A percentile compares a stretch with the other conserved stretches of the same genome.
Conservation (phyloP, 1,284 basidiomycete species). For the Vanrija humicola region DNA sequence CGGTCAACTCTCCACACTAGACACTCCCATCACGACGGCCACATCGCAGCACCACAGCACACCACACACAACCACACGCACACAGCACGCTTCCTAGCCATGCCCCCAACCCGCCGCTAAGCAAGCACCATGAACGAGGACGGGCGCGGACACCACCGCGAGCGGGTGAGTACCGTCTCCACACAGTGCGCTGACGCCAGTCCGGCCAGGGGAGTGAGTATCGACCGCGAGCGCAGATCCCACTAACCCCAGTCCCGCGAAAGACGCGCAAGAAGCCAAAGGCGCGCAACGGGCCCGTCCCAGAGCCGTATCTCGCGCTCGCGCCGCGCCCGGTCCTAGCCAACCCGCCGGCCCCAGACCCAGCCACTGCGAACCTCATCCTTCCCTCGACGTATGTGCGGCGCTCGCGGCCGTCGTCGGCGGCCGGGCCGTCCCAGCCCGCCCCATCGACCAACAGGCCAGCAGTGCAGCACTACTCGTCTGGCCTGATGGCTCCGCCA, state of each 20-base stretch:
- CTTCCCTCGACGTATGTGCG: slow-evolving; percentile 22
- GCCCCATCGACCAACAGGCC: too few species aligned
- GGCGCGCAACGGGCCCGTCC: slow-evolving; percentile 19
- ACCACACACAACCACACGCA: not conserved
- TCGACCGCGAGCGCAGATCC: not conserved
- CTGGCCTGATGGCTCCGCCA: slow-evolving; percentile 28
- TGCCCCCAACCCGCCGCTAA: not conserved
- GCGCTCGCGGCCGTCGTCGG: not conserved
- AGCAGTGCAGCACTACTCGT: slow-evolving; percentile 17
- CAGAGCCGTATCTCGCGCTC: slow-evolving; percentile 38
- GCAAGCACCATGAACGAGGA: slow-evolving; percentile 3
- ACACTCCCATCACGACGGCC: not conserved
- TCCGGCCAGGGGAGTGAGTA: slow-evolving; percentile 2
- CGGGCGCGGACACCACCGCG: not conserved
- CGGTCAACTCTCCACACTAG: too few species aligned
- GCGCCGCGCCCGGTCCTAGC: slow-evolving; percentile 31
- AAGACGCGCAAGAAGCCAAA: slow-evolving; percentile 33
- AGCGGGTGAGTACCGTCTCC: not conserved
- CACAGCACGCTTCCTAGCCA: not conserved
- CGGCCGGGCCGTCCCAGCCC: not conserved
- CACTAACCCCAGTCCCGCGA: slow-evolving; percentile 1
- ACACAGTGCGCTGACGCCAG: not conserved
- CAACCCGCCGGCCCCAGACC: not conserved
- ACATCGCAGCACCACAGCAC: not conserved
- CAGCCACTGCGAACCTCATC: slow-evolving; percentile 15